Conservation (phyloP, 225 moss, liverwort and hornwort species). For the Sphagnum contortum region DNA sequence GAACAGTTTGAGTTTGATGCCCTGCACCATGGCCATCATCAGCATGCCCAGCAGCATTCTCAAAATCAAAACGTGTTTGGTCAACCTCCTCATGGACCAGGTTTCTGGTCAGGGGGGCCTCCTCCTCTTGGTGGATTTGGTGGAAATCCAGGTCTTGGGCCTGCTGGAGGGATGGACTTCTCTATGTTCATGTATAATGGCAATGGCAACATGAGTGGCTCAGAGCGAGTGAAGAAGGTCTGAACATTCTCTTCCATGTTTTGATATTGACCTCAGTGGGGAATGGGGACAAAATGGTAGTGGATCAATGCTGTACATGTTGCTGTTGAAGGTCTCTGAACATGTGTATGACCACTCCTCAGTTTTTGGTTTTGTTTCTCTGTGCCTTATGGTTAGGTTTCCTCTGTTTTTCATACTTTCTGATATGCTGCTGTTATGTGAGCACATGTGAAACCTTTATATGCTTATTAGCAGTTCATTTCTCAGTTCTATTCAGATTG, state of each 20-base stretch:
- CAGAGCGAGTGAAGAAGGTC: constrained; percentile 98
- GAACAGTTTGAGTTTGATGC: constrained; percentile 75
- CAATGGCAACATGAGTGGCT: constrained; percentile 61
- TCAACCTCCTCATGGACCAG: constrained; percentile 72
- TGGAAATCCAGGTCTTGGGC: constrained; percentile 56
- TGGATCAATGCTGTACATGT: too few species aligned
- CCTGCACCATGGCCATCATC: constrained; percentile 69
- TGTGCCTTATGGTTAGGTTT: too few species aligned
- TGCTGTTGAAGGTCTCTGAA: too few species aligned
- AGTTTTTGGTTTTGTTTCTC: too few species aligned
- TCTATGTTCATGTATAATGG: constrained; percentile 76
- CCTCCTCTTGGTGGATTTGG: constrained; percentile 66
- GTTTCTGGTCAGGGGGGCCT: constrained; percentile 75
- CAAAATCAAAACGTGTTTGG: constrained; percentile 81
- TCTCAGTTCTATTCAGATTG: too few species aligned
- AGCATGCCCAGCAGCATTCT: constrained; percentile 76
- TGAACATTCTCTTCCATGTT: constrained; percentile 13
- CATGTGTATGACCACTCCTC: too few species aligned
- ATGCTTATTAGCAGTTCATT: too few species aligned
- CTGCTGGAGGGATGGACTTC: constrained; percentile 70
- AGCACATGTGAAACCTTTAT: too few species aligned
- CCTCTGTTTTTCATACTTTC: too few species aligned
- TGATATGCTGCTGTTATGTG: too few species aligned
- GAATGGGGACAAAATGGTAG: too few species aligned
- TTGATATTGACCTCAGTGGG: background rate